Evolutionary conservation across 805 yeast genomes (phyloP).

Genomic region (Millerozyma acaciae): DNA sequence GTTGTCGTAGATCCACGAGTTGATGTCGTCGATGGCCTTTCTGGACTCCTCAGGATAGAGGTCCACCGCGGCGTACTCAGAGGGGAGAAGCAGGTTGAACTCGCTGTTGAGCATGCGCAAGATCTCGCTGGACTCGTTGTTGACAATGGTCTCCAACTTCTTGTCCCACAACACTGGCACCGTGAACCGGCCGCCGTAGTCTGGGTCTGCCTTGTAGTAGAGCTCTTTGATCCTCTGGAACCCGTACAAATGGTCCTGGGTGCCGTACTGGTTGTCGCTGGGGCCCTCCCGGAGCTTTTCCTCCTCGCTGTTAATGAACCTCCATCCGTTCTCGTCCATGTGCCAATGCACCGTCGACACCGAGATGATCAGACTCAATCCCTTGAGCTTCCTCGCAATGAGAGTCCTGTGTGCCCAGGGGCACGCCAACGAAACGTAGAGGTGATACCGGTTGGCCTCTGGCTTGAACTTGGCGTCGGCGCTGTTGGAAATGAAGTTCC

Average conservation of each 20-base stretch:
- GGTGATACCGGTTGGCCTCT: constrained; percentile 77
- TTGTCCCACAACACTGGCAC: constrained; percentile 95
- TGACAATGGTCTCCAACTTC: constrained; percentile 77
- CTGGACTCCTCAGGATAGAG: constrained; percentile 58
- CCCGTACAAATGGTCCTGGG: constrained; percentile 49
- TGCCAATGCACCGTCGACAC: constrained; percentile 88
- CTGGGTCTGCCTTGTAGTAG: constrained; percentile 70
- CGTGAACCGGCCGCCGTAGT: constrained; percentile 78
- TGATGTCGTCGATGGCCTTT: constrained; percentile 66
- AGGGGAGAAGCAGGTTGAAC: constrained; percentile 56
- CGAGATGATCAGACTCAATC: constrained; percentile 53
- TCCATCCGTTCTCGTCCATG: constrained; percentile 87
- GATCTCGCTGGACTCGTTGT: constrained; percentile 87
- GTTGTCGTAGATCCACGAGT: constrained; percentile 76
- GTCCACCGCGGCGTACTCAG: constrained; percentile 48
- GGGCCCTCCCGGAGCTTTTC: constrained; percentile 44
- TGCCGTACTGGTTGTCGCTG: constrained; percentile 45
- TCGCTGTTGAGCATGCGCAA: constrained; percentile 78
- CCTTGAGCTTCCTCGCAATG: constrained; percentile 70
- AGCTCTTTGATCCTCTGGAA: constrained; percentile 60
- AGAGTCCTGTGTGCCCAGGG: constrained; percentile 95
- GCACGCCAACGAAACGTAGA: constrained; percentile 84
- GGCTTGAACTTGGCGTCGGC: constrained; percentile 65
- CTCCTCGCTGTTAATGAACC: constrained; percentile 56
- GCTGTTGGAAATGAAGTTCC: constrained; percentile 56